phyloP scores from a whole-genome alignment of 768 basidiomycete genomes.

The Mycena metata region DNA sequence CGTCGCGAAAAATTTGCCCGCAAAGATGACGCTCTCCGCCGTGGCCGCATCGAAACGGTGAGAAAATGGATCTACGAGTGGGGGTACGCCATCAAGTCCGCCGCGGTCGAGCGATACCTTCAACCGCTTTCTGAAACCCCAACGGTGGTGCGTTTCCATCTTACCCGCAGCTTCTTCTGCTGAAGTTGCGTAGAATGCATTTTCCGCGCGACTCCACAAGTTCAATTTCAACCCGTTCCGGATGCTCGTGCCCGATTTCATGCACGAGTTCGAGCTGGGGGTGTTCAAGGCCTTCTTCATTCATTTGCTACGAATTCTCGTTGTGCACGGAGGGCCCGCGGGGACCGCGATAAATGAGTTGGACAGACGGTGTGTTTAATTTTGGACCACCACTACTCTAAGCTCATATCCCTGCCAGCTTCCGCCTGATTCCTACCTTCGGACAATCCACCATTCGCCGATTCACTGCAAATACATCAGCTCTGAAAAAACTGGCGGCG shows the following conservation, averaged over 20 bases:
- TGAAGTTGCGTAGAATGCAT: conserved; percentile 48
- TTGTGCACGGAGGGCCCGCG: conserved; percentile 36
- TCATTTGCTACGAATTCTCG: conserved; percentile 52
- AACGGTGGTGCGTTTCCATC: no score
- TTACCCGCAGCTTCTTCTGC: background rate
- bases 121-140: no score
- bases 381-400: background rate
- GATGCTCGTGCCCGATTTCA: conserved; percentile 50
- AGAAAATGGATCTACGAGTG: no score
- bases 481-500: conserved; percentile 42
- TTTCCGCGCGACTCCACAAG: conserved; percentile 41
- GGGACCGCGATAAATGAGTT: conserved; percentile 38
- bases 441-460: conserved; percentile 40
- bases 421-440: conserved; percentile 42
- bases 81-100: no score
- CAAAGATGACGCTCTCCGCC: no score
- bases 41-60: no score
- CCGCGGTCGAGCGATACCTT: no score
- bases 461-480: conserved; percentile 39
- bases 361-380: conserved; percentile 41
- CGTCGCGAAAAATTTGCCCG: no score
- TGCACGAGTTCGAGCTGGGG: conserved; percentile 59
- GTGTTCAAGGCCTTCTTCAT: conserved; percentile 53
- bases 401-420: background rate
- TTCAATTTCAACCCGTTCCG: conserved; percentile 43